Percentiles rank a stretch among this genome's conserved stretches.
Evolutionary conservation across 164 flowering plant genomes (phyloP).

Genomic region (Stephania cephalantha): DNA sequence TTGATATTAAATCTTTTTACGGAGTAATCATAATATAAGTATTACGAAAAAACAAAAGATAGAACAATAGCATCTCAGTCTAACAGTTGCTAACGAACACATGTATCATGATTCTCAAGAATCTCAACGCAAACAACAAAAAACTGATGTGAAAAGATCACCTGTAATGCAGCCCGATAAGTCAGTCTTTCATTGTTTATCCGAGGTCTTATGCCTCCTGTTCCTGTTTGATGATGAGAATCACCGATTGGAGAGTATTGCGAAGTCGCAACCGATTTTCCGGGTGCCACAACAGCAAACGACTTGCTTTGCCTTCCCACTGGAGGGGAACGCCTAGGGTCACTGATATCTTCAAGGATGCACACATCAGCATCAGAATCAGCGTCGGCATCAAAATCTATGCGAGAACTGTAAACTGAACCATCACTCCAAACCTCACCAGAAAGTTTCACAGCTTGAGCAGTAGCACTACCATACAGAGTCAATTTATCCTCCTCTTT

Average conservation of each 20-base stretch:
- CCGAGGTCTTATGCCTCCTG: constrained; percentile 28
- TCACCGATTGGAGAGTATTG: constrained; percentile 23
- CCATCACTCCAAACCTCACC: constrained; percentile 34
- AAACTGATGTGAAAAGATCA: constrained; percentile 19
- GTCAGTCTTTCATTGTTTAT: constrained; percentile 42
- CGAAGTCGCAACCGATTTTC: constrained; percentile 19
- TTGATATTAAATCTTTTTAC: too few relatives aligned
- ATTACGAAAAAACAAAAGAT: neutral
- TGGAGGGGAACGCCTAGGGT: constrained; percentile 31
- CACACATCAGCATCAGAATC: constrained; percentile 53
- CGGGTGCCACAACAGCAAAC: neutral
- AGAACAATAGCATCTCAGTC: neutral
- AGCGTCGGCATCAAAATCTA: constrained; percentile 20
- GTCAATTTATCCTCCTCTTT: constrained; percentile 19
- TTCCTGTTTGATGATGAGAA: constrained; percentile 26
- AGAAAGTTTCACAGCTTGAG: constrained; percentile 22
- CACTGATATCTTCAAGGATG: constrained; percentile 63
- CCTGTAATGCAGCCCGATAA: constrained; percentile 59
- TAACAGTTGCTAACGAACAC: neutral
- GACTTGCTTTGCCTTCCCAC: constrained; percentile 19
- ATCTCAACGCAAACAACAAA: neutral
- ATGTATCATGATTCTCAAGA: neutral
- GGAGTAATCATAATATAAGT: neutral
- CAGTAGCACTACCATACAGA: constrained; percentile 13
- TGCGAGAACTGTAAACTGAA: constrained; percentile 16